A percentile compares a stretch with the other conserved stretches of the same genome.
These are phyloP conservation scores for Agaricus blazei DNA, from an alignment of 768 basidiomycete genomes.

Conservation along the genomic window DNA sequence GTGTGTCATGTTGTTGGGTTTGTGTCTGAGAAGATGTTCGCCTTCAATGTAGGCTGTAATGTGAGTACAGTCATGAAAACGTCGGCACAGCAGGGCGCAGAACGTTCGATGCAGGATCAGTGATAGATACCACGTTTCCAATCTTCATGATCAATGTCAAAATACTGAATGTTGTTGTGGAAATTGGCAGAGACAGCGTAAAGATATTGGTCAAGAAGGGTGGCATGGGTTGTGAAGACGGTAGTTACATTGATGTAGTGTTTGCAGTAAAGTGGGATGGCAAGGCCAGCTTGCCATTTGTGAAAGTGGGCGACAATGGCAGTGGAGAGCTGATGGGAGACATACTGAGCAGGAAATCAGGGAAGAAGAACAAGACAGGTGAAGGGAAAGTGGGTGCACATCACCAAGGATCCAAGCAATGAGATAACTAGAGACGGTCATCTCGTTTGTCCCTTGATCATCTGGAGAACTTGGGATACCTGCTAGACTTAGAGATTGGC, in stretches of 20 bases:
- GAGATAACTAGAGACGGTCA: conserved; percentile 95
- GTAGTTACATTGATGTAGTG: conserved; percentile 98
- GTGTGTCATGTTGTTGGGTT: conserved; percentile 98
- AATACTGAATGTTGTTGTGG: conserved; percentile 99
- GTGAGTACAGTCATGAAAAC: conserved; percentile 97
- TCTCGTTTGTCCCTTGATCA: conserved; percentile 97
- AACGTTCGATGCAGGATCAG: conserved; percentile 94
- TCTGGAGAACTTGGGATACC: conserved; percentile 96
- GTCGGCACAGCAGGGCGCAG: conserved; percentile 91
- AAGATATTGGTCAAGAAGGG: conserved; percentile 95
- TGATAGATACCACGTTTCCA: conserved; percentile 99
- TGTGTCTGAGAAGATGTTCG: conserved; percentile 94
- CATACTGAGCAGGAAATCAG: conserved; percentile 57
- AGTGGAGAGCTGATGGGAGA: conserved; percentile 70
- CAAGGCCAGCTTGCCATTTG: conserved; percentile 98
- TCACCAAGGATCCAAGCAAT: conserved; percentile 99
- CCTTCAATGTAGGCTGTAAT: conserved; percentile 98
- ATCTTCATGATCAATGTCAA: conserved; percentile 99
- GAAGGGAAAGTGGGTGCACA: conserved; percentile 39
- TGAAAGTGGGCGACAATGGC: conserved; percentile 98
- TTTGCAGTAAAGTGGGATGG: conserved; percentile 92
- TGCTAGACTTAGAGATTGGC: conserved; percentile 94
- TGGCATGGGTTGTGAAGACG: conserved; percentile 98
- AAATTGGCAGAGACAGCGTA: conserved; percentile 98
- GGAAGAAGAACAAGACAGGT: not conserved